Evolutionary conservation across 345 rosid species (phyloP).

Genomic region (Adansonia digitata): DNA sequence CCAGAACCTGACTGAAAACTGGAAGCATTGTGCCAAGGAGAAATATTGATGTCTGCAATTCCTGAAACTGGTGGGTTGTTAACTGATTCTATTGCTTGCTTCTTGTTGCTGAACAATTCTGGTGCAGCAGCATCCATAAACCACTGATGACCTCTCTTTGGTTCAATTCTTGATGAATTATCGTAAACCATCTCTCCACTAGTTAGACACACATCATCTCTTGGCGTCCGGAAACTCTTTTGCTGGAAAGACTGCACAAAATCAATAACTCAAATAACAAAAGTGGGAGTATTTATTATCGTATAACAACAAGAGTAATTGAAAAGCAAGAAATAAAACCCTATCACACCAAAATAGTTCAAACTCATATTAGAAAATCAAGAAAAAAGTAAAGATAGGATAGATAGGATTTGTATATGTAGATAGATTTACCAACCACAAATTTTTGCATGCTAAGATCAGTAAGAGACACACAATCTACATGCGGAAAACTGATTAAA

Average conservation of each 20-base stretch:
- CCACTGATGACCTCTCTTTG: slow-evolving; percentile 53
- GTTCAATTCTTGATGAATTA: slow-evolving; percentile 39
- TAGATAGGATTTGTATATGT: no score
- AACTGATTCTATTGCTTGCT: slow-evolving; percentile 45
- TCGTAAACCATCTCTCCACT: slow-evolving; percentile 41
- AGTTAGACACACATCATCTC: slow-evolving; percentile 33
- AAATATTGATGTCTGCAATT: slow-evolving; percentile 24
- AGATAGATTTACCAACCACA: no score
- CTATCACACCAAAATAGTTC: no score
- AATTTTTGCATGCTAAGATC: no score
- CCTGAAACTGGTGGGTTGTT: slow-evolving; percentile 26
- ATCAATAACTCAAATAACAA: neutral
- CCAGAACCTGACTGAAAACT: slow-evolving; percentile 38
- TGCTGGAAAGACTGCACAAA: slow-evolving; percentile 42
- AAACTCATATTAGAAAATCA: no score
- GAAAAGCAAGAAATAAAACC: no score
- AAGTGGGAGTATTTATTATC: neutral
- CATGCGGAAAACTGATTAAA: neutral
- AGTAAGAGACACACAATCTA: neutral
- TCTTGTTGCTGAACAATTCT: slow-evolving; percentile 46
- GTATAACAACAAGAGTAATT: slow-evolving; percentile 11
- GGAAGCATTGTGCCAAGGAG: slow-evolving; percentile 37
- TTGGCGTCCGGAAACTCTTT: slow-evolving; percentile 37
- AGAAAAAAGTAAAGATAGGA: no score
- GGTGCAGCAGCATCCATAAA: slow-evolving; percentile 35